These are phyloP conservation scores for Pythium aristosporum DNA, from an alignment of 352 stramenopile species.

Conservation along the genomic window DNA sequence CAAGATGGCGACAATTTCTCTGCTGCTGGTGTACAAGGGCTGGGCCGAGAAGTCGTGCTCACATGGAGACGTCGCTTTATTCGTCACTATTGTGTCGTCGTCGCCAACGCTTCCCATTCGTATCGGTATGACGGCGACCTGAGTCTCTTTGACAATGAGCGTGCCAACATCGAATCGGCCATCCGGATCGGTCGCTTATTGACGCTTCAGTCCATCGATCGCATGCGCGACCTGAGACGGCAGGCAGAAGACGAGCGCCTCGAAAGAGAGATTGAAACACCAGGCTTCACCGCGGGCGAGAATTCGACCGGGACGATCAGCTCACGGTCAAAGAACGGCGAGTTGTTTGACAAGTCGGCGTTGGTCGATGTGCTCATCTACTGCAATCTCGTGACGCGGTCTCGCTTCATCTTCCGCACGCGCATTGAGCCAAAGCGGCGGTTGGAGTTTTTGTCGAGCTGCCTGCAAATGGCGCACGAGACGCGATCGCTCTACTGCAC, in stretches of 20 bases:
- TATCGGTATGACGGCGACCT: constrained; percentile 75
- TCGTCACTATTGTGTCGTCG: constrained; percentile 77
- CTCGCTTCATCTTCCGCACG: constrained; percentile 77
- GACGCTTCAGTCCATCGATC: constrained; percentile 72
- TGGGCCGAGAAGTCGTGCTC: constrained; percentile 63
- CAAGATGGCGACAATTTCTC: constrained; percentile 31
- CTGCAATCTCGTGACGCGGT: constrained; percentile 74
- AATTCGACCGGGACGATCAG: background rate
- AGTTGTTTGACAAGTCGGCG: constrained; percentile 44
- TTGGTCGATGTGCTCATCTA: constrained; percentile 80
- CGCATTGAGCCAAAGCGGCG: constrained; percentile 71
- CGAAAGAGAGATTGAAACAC: constrained; percentile 10
- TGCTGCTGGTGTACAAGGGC: background rate
- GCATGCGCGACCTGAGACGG: constrained; percentile 48
- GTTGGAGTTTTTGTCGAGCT: constrained; percentile 64
- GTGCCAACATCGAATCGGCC: constrained; percentile 80
- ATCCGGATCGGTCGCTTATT: constrained; percentile 73
- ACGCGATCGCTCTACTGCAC: constrained; percentile 67
- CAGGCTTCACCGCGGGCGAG: constrained; percentile 3
- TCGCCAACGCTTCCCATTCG: constrained; percentile 68
- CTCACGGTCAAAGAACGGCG: background rate
- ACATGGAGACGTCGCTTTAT: constrained; percentile 85
- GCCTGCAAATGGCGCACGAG: constrained; percentile 65
- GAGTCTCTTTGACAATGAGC: constrained; percentile 73
- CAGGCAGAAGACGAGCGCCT: constrained; percentile 37